A percentile compares a stretch with the other conserved stretches of the same genome.
phyloP scores from a whole-genome alignment of 192 early-diverging fungal species.

The Endogone sp. region DNA sequence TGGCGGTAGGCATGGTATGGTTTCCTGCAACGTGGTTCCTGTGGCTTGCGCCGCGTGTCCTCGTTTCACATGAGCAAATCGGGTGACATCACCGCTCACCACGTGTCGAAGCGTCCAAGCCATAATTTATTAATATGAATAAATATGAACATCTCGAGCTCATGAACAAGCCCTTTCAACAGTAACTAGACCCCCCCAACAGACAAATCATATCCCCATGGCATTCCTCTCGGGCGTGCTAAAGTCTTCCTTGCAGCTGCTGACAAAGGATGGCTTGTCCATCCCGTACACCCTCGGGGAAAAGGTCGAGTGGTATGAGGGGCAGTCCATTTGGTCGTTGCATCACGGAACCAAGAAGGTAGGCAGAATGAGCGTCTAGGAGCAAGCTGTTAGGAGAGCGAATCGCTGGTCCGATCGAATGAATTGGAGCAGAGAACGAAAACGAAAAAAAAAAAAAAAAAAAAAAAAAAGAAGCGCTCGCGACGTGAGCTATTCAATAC shows the following conservation, averaged over 20 bases:
- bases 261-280: conserved; percentile 55
- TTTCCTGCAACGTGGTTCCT: not conserved
- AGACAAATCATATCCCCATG: conserved; percentile 14
- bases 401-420: too few species aligned
- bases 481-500: not conserved
- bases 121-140: too few species aligned
- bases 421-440: not conserved
- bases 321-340: conserved; percentile 59
- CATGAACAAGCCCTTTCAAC: too few species aligned
- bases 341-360: conserved; percentile 66
- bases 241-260: conserved; percentile 32
- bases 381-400: too few species aligned
- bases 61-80: too few species aligned
- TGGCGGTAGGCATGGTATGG: not conserved
- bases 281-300: conserved; percentile 68
- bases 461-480: too few species aligned
- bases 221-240: conserved; percentile 36
- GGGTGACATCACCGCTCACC: too few species aligned
- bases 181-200: too few species aligned
- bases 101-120: too few species aligned
- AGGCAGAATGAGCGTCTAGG: not conserved
- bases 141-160: too few species aligned
- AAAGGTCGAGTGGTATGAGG: conserved; percentile 52
- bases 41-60: too few species aligned
- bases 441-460: too few species aligned